Evolutionary conservation across 768 basidiomycete genomes (phyloP).

Genomic region (Tubosaeta sp.): DNA sequence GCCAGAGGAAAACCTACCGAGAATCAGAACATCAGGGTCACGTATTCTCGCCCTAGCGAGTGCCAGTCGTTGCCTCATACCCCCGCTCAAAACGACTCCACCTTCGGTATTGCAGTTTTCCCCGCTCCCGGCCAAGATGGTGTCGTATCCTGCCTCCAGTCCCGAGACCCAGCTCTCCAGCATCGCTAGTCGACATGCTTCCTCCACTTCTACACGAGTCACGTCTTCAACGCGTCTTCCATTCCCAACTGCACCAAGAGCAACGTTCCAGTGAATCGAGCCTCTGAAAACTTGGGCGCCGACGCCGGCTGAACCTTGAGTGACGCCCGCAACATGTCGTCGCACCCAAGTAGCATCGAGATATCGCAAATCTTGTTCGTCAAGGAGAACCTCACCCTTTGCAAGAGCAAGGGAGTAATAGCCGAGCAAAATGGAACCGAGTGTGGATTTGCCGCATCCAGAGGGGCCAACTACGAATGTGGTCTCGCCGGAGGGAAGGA

Average conservation of each 20-base stretch:
- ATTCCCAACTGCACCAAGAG: slow-evolving; percentile 61
- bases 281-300: slow-evolving; percentile 59
- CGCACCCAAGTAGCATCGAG: slow-evolving; percentile 71
- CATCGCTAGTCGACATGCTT: slow-evolving; percentile 79
- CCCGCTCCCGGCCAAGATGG: slow-evolving; percentile 43
- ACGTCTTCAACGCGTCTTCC: slow-evolving; percentile 45
- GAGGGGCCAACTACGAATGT: slow-evolving; percentile 80
- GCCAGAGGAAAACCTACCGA: slow-evolving; percentile 54
- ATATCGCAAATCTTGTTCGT: slow-evolving; percentile 75
- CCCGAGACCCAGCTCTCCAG: slow-evolving; percentile 83
- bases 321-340: slow-evolving; percentile 68
- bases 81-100: slow-evolving; percentile 81
- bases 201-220: slow-evolving; percentile 64
- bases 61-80: slow-evolving; percentile 87
- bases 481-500: slow-evolving; percentile 65
- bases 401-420: slow-evolving; percentile 59
- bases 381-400: slow-evolving; percentile 66
- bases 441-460: slow-evolving; percentile 74
- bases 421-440: slow-evolving; percentile 60
- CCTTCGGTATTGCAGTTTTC: slow-evolving; percentile 42
- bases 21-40: slow-evolving; percentile 84
- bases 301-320: slow-evolving; percentile 61
- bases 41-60: slow-evolving; percentile 83
- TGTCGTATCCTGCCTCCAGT: slow-evolving; percentile 88
- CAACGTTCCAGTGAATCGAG: slow-evolving; percentile 81